Evolutionary conservation across 371 early-diverging fungal genomes (phyloP), one percentile per base, ranked within the genome.

Genomic region (Paraphysoderma sedebokerense): DNA sequence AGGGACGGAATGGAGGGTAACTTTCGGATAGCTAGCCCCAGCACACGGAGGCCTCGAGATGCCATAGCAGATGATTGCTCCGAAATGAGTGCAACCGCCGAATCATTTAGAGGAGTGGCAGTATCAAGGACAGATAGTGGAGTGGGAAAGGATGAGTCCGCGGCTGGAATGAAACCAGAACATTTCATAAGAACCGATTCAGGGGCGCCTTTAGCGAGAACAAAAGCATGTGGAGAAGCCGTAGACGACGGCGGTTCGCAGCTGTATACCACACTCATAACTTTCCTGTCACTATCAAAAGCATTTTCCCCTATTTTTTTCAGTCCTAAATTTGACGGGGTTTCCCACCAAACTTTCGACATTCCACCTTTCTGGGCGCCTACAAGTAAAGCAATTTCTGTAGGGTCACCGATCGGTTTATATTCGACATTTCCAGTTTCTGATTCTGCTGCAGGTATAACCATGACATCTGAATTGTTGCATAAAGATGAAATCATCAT

Each of bases 401-500:
- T 87, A 8, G 88, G 85, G 53, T 86, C 88, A 48, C 88, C 86
- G 39, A 81, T 62, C n/a, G 78, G 77, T 23, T 60, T 57, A 77
- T 79, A 81, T 40, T 76, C 79, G 19, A 66, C 68, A 5, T 55
- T 64, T 30, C 62, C 66, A 28, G 67, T 68, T 39, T 77, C 76
- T 22, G 67, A 63, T 40, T 72, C 68, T 22, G 79, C 58, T 46
- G 76, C 77, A 32, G 77, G 68, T 72, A 81, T 81, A 60, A 82
- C 82, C 57, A 81, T 82, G 26, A 83, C 71, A 19, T 79, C 68
- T 15, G 84, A 68, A 13, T 58, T 56, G 31, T 72, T 56, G 61
- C 23, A 65, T 42, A 80, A 38, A 2, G 72, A 46, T 13, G 56
- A 57, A 35, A 72, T 61, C 9, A 55, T 49, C 30, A 52, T 28